Base-by-base conservation (phyloP, 495 filamentous ascomycete genomes). In the Ascobolus immersus region DNA sequence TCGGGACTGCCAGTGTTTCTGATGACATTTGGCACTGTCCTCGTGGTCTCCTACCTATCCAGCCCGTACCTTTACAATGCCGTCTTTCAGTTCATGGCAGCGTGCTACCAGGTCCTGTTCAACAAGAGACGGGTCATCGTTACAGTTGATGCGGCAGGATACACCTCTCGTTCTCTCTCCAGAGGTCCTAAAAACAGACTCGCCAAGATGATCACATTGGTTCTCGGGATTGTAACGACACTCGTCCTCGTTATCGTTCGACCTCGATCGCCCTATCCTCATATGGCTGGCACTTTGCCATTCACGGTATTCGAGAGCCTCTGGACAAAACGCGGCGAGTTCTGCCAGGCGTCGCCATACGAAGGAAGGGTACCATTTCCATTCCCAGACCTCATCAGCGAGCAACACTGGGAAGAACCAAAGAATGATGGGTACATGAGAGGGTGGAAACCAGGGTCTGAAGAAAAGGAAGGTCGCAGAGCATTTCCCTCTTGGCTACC, bases 1-100 rank as follows among this genome's bases (percentile, higher is more conserved):
- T 56, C 48, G 21, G 55, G 55, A 5, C 49, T 56, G 21, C 47
- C 44, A 6, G 56, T 49, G 15, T 49, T 58, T 4, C 45, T 45
- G 9, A 45, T 52, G 2, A 53, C 54, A 1, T 40, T 41, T 7
- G 53, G 45, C 0, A 39, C 52, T 10, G 31, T 67, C 9, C 35
- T 39, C n/a, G 32, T 51, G 1, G 29, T 50, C 4, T 40, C 55
- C 1, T 55, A 47, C 47, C 22, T 54, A 20, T 23, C 47, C 18
- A 45, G 46, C 33, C 41, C 52, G 3, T 28, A 45, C 9, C 32
- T 57, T 14, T 54, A 57, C 30, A 42, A 46, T 23, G 13, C 51
- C 22, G 50, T 44, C 9, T 32, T 34, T 17, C 39, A 35, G 13
- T 29, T 39, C 26, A 35, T 41, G 7, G 31, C 35, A 27, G 15